Base-by-base conservation (phyloP, 306 rosid genomes). In the Ormosia semicastrata region DNA sequence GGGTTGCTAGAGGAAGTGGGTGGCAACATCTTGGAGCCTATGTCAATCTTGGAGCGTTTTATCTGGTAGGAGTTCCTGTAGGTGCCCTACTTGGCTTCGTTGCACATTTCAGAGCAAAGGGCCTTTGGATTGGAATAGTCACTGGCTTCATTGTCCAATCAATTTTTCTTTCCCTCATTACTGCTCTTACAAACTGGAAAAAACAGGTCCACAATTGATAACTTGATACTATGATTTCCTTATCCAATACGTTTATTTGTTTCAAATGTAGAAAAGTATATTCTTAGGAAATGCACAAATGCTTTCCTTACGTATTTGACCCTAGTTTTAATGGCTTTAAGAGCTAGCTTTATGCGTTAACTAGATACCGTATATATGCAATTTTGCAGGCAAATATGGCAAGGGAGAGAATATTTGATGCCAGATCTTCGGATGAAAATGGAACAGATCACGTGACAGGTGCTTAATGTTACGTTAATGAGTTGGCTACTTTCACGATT, bases 1-100 rank as follows among this genome's bases (percentile, higher is more conserved):
- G 83, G 24, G 81, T 81, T 71, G 88, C 88, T 57, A 81, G 81
- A 77, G 88, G 88, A 72, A 73, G 88, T 77, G 88, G 88, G 10
- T 85, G 86, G 88, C 88, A 85, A 67, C 81, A 77, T 74, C 32
- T 66, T 33, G 89, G 82, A 73, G 86, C 81, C 0, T 86, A 77
- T 53, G 84, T 78, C 0, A 86, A 82, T 62, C 75, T 86, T 17
- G 84, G 86, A 62, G 81, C 86, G 0, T 86, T 82, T 82, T 82
- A 78, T 86, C 18, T 86, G 17, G 75, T 82, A 18, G 89, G 89
- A 78, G 39, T 86, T 68, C 89, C 86, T 33, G 30, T 67, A 1
- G 86, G 75, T 50, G 33, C 6, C 1, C n/a, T 73, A 6, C 67
- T 86, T 13, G 86, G 86, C 8, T 86, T 82, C 36, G 18, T 67